Evolutionary conservation across 2,329 filamentous ascomycete species (phyloP), one percentile per base, ranked within the genome.

Genomic region (Colletotrichum filicis): DNA sequence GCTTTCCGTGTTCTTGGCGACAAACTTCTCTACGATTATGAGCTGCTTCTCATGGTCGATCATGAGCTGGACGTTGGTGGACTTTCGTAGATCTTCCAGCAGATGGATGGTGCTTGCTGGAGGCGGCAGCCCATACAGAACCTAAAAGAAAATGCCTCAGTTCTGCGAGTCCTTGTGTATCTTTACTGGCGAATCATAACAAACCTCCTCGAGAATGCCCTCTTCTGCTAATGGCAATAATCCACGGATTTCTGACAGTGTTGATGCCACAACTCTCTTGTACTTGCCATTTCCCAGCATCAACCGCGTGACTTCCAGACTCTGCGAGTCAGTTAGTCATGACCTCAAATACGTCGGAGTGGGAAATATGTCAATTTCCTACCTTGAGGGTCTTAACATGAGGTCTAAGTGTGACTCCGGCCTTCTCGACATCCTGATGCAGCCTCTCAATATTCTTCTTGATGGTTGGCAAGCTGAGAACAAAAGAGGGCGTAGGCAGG

Each of bases 331-430:
- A 1, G 26, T 68, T 1, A 65, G 37, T n/a, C 12, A 42, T 16
- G 19, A 1, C 0, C 32, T 30, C 28, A 30, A 30, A 0, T 2
- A 9, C 0, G 30, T 8, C 32, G 11, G 2, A 1, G 24, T 8
- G 14, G 26, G 9, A 4, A 6, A 24, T 1, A 42, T 9, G 3
- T 9, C 28, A 14, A 19, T 16, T 3, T 2, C 61, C 2, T 52
- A 83, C 84, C 79, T 86, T 86, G 28, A 85, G 78, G 0, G 84
- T 86, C 75, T 86, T 86, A n/a, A 86, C 81, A 74, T 86, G 84
- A 22, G 84, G 83, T 24, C 84, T 76, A 30, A 86, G 85, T 4
- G 75, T 71, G 32, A 86, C 80, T 0, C 80, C 81, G 0, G 84
- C 73, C 22, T 77, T 77, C 26, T 84, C 79, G 11, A 85, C 83